These are phyloP conservation scores for Zygotorulaspora florentina DNA, from an alignment of 805 yeast genomes.

Conservation along the genomic window DNA sequence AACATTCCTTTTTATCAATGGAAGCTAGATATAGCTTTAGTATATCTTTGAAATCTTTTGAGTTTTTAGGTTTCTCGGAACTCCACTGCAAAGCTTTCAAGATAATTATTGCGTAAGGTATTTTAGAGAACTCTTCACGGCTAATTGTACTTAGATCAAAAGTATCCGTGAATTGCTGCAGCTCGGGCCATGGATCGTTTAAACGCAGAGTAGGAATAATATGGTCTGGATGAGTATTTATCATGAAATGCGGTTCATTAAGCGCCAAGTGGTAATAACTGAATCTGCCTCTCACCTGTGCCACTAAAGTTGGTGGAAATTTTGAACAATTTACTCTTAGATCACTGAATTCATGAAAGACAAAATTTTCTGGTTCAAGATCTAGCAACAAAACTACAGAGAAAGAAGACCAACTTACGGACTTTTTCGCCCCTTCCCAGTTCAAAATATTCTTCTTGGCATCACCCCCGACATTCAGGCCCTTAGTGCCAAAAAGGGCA, in stretches of 20 bases:
- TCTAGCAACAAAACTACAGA: constrained; percentile 4
- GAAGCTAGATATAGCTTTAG: constrained; percentile 1
- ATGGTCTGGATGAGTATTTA: constrained; percentile 67
- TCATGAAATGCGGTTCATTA: constrained; percentile 54
- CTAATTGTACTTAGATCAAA: constrained; percentile 46
- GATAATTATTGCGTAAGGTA: constrained; percentile 53
- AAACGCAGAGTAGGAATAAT: constrained; percentile 61
- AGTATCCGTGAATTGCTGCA: constrained; percentile 46
- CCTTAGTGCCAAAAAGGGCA: neutral
- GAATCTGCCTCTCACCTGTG: neutral
- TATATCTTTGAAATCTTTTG: constrained; percentile 1
- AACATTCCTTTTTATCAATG: constrained; percentile 35
- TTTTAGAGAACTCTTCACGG: constrained; percentile 46
- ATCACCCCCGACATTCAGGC: neutral
- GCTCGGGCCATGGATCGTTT: constrained; percentile 68
- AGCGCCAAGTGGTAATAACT: constrained; percentile 19
- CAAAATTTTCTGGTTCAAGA: neutral
- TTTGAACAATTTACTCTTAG: neutral
- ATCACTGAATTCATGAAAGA: neutral
- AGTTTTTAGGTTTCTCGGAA: constrained; percentile 14
- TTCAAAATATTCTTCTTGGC: neutral
- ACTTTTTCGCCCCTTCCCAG: neutral
- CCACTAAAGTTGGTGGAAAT: constrained; percentile 4
- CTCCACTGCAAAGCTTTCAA: constrained; percentile 50
- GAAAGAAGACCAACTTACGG: neutral